Percentiles rank a stretch among this genome's conserved stretches.
Conservation (phyloP, 805 yeast genomes). For the Hemisphaericaspora nanyangensis region DNA sequence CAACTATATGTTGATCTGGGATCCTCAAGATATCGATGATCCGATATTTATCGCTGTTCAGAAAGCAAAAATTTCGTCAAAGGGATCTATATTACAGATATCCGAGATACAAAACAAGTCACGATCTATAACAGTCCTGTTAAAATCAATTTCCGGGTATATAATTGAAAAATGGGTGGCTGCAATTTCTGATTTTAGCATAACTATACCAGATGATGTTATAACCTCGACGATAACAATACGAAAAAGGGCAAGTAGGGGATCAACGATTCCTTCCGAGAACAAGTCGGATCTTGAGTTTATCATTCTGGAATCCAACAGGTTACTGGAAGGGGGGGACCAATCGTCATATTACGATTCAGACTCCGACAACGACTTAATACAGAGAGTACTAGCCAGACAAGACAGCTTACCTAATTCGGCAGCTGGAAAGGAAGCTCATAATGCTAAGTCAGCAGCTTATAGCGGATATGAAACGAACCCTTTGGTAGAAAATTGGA, state of each 20-base stretch:
- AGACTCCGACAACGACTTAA: conserved; percentile 22
- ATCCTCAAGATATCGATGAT: neutral
- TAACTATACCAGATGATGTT: conserved; percentile 31
- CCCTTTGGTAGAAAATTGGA: neutral
- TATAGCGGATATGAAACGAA: too few relatives aligned
- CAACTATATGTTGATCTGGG: conserved; percentile 27
- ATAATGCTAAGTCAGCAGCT: too few relatives aligned
- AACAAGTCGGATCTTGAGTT: conserved; percentile 4
- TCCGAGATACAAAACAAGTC: neutral
- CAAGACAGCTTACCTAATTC: too few relatives aligned
- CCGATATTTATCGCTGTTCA: conserved; percentile 1
- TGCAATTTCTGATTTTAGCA: conserved; percentile 31
- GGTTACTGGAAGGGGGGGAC: neutral
- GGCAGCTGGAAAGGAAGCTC: too few relatives aligned
- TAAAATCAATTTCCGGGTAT: conserved; percentile 12
- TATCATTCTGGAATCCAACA: neutral
- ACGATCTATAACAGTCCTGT: conserved; percentile 1
- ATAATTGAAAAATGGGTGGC: conserved; percentile 44
- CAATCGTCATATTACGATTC: conserved; percentile 7
- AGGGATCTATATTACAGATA: conserved; percentile 3
- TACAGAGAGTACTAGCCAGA: neutral
- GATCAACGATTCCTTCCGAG: neutral
- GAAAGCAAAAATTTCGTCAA: conserved; percentile 3
- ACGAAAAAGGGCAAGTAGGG: neutral
- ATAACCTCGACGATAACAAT: conserved; percentile 30